phyloP scores from a whole-genome alignment of 2,329 filamentous ascomycete genomes.

The Daldinia eschscholtzii region DNA sequence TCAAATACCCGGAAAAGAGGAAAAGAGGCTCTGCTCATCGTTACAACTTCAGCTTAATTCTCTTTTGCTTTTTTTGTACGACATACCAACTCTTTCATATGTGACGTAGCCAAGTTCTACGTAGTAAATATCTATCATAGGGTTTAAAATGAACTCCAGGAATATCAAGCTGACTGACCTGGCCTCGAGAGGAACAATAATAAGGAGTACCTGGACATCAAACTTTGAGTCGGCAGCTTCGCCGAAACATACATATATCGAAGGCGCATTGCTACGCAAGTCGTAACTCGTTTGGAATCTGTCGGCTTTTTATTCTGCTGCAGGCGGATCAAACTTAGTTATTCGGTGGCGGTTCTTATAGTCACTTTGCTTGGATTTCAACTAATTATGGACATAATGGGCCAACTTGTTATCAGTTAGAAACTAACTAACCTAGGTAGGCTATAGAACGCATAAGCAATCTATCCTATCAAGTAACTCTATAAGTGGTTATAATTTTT shows the following conservation, averaged over 20 bases:
- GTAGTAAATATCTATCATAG: neutral
- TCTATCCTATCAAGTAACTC: too few species aligned
- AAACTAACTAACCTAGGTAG: too few species aligned
- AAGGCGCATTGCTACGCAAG: neutral
- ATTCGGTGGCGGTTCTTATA: too few species aligned
- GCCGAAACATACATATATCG: conserved; percentile 3
- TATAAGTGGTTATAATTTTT: neutral
- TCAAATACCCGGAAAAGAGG: conserved; percentile 2
- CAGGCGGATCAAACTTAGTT: neutral
- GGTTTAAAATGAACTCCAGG: neutral
- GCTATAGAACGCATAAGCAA: too few species aligned
- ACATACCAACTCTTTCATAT: neutral
- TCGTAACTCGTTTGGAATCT: neutral
- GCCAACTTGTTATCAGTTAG: too few species aligned
- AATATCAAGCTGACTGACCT: neutral
- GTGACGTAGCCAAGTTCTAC: neutral
- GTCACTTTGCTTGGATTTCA: neutral
- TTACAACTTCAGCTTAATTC: neutral
- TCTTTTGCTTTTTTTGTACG: neutral
- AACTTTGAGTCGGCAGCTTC: neutral
- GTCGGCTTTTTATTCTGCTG: neutral
- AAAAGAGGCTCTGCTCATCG: conserved; percentile 3
- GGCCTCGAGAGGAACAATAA: neutral
- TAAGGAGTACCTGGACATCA: neutral
- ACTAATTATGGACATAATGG: too few species aligned